Evolutionary conservation across 352 stramenopile species (phyloP), one percentile per base, ranked within the genome.

Genomic region (Globisporangium viniferum): DNA sequence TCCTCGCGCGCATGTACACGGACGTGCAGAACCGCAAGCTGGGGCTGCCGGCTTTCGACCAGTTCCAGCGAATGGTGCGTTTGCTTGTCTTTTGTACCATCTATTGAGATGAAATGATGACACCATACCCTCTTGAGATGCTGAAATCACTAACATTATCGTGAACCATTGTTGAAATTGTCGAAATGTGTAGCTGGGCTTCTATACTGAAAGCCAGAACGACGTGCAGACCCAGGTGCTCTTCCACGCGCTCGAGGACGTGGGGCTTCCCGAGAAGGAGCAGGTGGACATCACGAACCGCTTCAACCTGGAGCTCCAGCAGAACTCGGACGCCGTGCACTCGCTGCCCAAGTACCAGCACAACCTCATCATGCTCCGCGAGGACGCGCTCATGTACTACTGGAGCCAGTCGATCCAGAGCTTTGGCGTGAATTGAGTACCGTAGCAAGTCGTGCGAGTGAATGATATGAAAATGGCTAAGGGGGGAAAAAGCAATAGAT

Each of bases 381-480:
- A 95, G 64, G 84, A 95, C 66, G 87, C 87, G 24, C 75, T 95
- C 64, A 93, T 95, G 87, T 93, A 87, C 63, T 93, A 92, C 67
- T 95, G 87, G 87, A 95, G 85, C 72, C 85, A 93, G 76, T 93
- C 82, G 56, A 73, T 93, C n/a, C 67, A 72, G 62, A 65, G 53
- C 46, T 68, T 72, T 33, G 62, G 67, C 61, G 67, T 72, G 18
- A 72, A 68, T 35, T 71, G 48, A 59, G 3, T 27, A 1, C 9
- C 9, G 31, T 33, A 44, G 36, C 9, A 44, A 44, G 7, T 9
- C 35, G 9, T 41, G 35, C 36, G 18, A 51, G 44, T 10, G 44
- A 9, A 51, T 51, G 44, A 51, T 22, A 46, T 46, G 39, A 46
- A 8, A 1, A 22, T 44, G 36, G 36, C 15, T 5, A 44, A 12